Evolutionary conservation across 257 asterid species (phyloP), one percentile per base, ranked within the genome.

Genomic region (Jasminum sambac): DNA sequence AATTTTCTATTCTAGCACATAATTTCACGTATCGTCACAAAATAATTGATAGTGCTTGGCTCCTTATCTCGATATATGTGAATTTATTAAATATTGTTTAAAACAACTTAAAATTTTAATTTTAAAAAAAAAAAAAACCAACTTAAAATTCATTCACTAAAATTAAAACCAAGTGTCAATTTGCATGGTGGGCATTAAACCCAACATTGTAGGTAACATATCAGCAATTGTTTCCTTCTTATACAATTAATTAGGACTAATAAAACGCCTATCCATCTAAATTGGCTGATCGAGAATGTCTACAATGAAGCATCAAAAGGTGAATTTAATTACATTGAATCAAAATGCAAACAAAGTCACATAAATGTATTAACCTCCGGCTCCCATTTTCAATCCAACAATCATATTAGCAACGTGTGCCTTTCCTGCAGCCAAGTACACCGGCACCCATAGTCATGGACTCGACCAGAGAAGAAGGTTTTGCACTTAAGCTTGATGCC

Each of bases 401-500:
- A n/a, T 16, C 24, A 8, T 37, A 68, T 68, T 50, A 68, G 65
- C 72, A 68, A 11, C 36, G 39, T 68, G 40, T 24, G 2, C 72
- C 72, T 64, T 68, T 68, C 52, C 34, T 50, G 64, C 72, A 68
- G 19, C 34, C 5, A 19, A 68, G 42, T 50, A 50, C 59, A 52
- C 72, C 72, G 3, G 72, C 48, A 36, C 41, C 72, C 13, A 14
- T 19, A 16, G 72, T 68, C 25, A 68, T 12, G 40, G 63, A 36
- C 50, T 64, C 60, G 8, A 68, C 63, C 39, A 68, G 46, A 36
- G 65, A 68, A 50, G 72, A 68, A 5, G 52, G 26, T 17, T 34
- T 68, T 68, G 72, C 72, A 55, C 64, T 68, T 68, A 68, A 41
- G 60, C 72, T 68, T 2, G 72, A 68, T 11, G 72, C 72, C 42